Evolutionary conservation across 495 filamentous ascomycete genomes (phyloP), one percentile per base, ranked within the genome.

Genomic region (Chaetomidium leptoderma): DNA sequence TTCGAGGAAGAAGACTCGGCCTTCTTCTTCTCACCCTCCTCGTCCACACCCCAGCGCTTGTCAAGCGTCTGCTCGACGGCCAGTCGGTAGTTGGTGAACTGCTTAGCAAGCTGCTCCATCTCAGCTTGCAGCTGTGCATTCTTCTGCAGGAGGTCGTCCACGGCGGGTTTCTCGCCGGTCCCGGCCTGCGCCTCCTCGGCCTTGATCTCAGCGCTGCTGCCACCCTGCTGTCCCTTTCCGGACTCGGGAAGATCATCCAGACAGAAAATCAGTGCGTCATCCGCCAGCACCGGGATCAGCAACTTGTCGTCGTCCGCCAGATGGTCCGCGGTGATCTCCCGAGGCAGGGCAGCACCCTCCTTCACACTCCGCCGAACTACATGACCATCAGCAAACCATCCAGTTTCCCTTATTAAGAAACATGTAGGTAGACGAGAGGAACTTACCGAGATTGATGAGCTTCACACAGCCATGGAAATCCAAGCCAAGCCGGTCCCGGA

Each of bases 381-480:
- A 30, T 4, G 13, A 26, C 5, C 0, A 11, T 47, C 44, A 47
- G 24, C 44, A 49, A 23, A 11, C n/a, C n/a, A n/a, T n/a, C n/a
- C n/a, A n/a, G n/a, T n/a, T n/a, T n/a, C n/a, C n/a, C n/a, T n/a
- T n/a, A n/a, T n/a, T n/a, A n/a, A n/a, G n/a, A n/a, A n/a, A n/a
- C n/a, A n/a, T n/a, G n/a, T n/a, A n/a, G n/a, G n/a, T n/a, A n/a
- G 19, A 27, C 21, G 6, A 49, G 16, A 27, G 1, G n/a, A 24
- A 69, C 75, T 55, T 52, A 78, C 76, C 81, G 59, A 86, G 93
- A 70, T 96, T 97, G 63, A 96, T 83, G 13, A 96, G 74, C 70
- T 90, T 95, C 57, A 96, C 84, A 49, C 78, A 86, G 8, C 80
- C 87, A 58, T 93, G 81, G 65, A 96, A 95, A 59, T 96, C 91